phyloP scores from a whole-genome alignment of 1,139 yeast genomes.

The Zhuliangozyma parablackwelliae region DNA sequence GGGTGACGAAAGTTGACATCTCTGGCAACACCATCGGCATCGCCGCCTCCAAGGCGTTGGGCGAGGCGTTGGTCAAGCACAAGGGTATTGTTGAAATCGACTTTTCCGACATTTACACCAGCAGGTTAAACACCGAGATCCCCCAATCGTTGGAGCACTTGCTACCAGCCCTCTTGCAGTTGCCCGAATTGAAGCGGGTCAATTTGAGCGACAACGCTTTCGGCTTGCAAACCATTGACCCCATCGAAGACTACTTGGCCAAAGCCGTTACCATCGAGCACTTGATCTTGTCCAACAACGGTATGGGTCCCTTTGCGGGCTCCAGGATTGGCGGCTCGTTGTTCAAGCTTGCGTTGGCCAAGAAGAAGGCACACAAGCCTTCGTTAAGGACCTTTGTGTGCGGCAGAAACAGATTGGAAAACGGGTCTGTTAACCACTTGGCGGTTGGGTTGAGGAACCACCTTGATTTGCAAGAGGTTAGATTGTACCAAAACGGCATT shows the following conservation, averaged over 20 bases:
- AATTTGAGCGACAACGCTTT: constrained; percentile 94
- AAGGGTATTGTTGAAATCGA: constrained; percentile 59
- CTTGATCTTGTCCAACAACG: constrained; percentile 85
- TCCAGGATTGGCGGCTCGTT: constrained; percentile 86
- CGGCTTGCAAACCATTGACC: constrained; percentile 92
- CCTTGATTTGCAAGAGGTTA: constrained; percentile 63
- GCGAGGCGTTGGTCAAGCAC: constrained; percentile 53
- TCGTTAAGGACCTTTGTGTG: constrained; percentile 80
- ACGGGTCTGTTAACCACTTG: constrained; percentile 81
- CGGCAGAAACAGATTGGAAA: constrained; percentile 94
- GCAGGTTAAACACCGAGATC: constrained; percentile 90
- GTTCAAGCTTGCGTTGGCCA: constrained; percentile 64
- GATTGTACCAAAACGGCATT: constrained; percentile 92
- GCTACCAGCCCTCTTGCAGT: constrained; percentile 67
- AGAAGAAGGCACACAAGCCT: constrained; percentile 40
- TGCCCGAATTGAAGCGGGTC: constrained; percentile 64
- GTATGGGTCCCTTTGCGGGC: constrained; percentile 98
- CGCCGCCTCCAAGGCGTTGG: constrained; percentile 74
- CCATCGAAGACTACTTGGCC: constrained; percentile 72
- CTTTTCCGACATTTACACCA: constrained; percentile 90
- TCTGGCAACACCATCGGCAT: constrained; percentile 94
- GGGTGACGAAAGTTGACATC: constrained; percentile 62
- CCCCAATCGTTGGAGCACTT: constrained; percentile 74
- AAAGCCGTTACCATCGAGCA: constrained; percentile 79
- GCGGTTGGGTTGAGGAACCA: constrained; percentile 77